Evolutionary conservation across 202 grass and related monocot species (phyloP).

Genomic region (Zizania palustris): DNA sequence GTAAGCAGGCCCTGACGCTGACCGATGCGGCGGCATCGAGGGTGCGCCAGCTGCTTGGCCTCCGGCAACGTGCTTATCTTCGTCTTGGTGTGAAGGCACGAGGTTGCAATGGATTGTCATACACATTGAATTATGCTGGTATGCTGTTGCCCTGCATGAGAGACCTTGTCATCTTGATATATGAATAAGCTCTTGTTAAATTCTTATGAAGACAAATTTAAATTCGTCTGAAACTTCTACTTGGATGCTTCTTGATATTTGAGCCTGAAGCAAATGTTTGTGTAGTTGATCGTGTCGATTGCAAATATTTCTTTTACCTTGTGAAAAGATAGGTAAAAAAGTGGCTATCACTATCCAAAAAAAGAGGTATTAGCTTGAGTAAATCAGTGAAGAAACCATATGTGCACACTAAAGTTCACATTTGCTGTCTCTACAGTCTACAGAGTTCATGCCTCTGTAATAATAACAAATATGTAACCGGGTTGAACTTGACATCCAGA

Average conservation of each 20-base stretch:
- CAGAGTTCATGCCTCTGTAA: background rate
- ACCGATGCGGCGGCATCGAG: slow-evolving; percentile 51
- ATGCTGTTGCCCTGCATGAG: background rate
- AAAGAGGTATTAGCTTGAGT: background rate
- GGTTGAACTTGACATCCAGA: background rate
- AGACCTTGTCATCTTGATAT: slow-evolving; percentile 12
- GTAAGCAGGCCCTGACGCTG: slow-evolving; percentile 58
- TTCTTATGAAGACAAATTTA: background rate
- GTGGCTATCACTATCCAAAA: background rate
- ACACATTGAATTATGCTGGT: slow-evolving; percentile 70
- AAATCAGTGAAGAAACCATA: background rate
- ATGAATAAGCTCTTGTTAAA: background rate
- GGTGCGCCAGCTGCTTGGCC: slow-evolving; percentile 51
- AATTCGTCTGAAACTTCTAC: background rate
- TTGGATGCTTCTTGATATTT: background rate
- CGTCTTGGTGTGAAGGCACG: slow-evolving; percentile 61
- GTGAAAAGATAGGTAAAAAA: background rate
- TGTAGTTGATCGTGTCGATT: background rate
- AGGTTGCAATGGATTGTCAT: slow-evolving; percentile 73
- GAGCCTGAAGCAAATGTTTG: background rate
- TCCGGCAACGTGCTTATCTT: slow-evolving; percentile 57
- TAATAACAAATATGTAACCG: background rate
- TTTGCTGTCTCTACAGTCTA: background rate
- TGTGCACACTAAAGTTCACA: background rate
- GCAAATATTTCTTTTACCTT: background rate